Conservation (phyloP, 495 filamentous ascomycete species). For the Neurospora sp. region DNA sequence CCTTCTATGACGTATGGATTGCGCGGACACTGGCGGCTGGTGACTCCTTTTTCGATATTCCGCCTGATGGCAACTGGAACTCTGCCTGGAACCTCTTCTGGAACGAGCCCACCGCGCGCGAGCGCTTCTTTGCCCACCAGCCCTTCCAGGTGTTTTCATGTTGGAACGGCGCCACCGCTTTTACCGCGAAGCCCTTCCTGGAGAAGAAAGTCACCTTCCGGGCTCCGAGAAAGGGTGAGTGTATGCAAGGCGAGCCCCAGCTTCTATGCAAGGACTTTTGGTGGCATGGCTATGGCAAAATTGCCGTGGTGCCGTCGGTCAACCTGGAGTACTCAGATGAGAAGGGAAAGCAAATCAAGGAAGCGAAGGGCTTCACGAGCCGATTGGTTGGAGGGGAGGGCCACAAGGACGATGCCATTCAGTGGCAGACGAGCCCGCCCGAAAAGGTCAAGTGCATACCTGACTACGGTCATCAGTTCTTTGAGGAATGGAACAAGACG, state of each 20-base stretch:
- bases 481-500: constrained; percentile 18
- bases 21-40: constrained; percentile 43
- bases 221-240: constrained; percentile 26
- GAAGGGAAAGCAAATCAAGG: constrained; percentile 28
- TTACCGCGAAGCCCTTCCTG: constrained; percentile 20
- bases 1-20: constrained; percentile 45
- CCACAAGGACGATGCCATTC: constrained; percentile 4
- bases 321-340: constrained; percentile 38
- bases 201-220: constrained; percentile 28
- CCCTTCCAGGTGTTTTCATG: constrained; percentile 48
- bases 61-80: constrained; percentile 32
- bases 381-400: constrained; percentile 12
- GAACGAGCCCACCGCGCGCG: constrained; percentile 22
- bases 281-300: constrained; percentile 32
- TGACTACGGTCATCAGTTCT: constrained; percentile 12
- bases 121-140: constrained; percentile 14
- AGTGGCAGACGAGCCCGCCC: constrained; percentile 13
- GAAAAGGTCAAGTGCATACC: constrained; percentile 19
- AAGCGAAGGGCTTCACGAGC: constrained; percentile 29
- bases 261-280: constrained; percentile 43
- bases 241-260: constrained; percentile 36
- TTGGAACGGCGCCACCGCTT: constrained; percentile 40
- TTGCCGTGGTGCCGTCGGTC: constrained; percentile 39
- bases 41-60: constrained; percentile 42
- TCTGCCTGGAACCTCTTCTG: constrained; percentile 37